Conservation (phyloP, 768 basidiomycete species). For the Daedaleopsis nitida region DNA sequence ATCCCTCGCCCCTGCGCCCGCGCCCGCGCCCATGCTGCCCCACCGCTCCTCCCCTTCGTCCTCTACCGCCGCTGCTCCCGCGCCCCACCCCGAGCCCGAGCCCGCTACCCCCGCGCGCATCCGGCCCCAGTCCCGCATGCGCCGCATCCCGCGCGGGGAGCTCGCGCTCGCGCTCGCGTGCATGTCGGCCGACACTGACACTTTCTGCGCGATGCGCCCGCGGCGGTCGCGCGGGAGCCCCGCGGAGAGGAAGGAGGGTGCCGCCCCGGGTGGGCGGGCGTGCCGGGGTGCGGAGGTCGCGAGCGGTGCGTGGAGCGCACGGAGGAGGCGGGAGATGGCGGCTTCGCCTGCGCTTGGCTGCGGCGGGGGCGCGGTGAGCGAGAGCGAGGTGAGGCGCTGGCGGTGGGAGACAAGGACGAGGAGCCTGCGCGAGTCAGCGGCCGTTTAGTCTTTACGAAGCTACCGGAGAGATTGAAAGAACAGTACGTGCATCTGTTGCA, state of each 20-base stretch:
- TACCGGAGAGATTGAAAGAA: background rate
- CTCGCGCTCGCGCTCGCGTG: too few species aligned
- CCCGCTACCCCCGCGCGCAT: constrained; percentile 19
- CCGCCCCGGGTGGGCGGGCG: constrained; percentile 33
- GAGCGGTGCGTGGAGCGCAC: constrained; percentile 56
- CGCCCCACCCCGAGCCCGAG: too few species aligned
- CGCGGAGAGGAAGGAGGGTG: constrained; percentile 72
- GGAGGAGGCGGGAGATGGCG: constrained; percentile 68
- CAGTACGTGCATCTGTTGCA: constrained; percentile 84
- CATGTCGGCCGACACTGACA: background rate
- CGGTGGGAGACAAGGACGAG: constrained; percentile 75
- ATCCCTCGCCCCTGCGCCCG: background rate
- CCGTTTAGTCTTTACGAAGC: too few species aligned
- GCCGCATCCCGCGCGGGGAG: background rate
- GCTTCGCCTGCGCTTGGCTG: constrained; percentile 66
- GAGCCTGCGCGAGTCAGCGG: constrained; percentile 45
- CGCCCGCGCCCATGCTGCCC: constrained; percentile 9
- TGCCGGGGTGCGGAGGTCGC: constrained; percentile 26
- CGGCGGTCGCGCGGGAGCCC: constrained; percentile 77
- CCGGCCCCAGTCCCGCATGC: constrained; percentile 14
- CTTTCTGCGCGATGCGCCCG: constrained; percentile 68
- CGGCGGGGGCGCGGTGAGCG: constrained; percentile 54
- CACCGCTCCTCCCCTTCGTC: constrained; percentile 33
- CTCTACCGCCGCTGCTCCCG: too few species aligned
- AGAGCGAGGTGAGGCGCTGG: constrained; percentile 56